These are phyloP conservation scores for Fusarium compactum DNA, from an alignment of 2,329 filamentous ascomycete genomes.

Conservation along the genomic window DNA sequence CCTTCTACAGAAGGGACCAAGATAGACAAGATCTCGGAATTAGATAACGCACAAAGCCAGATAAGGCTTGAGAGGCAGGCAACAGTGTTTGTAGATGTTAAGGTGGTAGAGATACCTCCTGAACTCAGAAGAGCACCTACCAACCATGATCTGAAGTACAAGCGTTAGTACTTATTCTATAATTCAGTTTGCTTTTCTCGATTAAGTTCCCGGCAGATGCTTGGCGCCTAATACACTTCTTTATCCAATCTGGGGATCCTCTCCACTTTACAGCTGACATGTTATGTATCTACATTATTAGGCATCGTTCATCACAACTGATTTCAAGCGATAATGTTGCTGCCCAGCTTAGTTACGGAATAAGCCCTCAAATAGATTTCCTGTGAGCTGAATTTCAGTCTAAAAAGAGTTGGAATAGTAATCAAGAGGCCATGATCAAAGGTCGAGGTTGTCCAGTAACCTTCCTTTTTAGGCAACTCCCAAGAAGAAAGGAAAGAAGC, in stretches of 20 bases:
- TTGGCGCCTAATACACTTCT: slow-evolving; percentile 14
- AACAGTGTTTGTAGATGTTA: background rate
- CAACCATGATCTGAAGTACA: slow-evolving; percentile 30
- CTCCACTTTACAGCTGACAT: slow-evolving; percentile 36
- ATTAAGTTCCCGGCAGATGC: slow-evolving; percentile 19
- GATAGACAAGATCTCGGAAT: background rate
- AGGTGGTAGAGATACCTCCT: slow-evolving; percentile 1
- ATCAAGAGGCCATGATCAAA: background rate
- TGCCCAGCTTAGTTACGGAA: background rate
- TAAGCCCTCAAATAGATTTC: background rate
- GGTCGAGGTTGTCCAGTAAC: slow-evolving; percentile 12
- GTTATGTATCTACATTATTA: slow-evolving; percentile 17
- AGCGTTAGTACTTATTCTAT: slow-evolving; percentile 1
- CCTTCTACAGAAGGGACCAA: background rate
- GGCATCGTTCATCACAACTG: slow-evolving; percentile 34
- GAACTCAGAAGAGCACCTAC: slow-evolving; percentile 17
- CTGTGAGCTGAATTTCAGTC: background rate
- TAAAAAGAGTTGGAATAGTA: background rate
- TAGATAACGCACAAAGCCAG: background rate
- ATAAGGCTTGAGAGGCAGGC: background rate
- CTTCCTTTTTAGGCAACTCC: slow-evolving; percentile 35
- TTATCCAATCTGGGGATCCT: slow-evolving; percentile 19
- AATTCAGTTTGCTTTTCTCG: slow-evolving; percentile 11
- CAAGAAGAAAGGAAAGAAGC: slow-evolving; percentile 27
- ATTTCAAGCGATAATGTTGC: background rate